phyloP scores from a whole-genome alignment of 768 basidiomycete genomes.

The Russula sp. region DNA sequence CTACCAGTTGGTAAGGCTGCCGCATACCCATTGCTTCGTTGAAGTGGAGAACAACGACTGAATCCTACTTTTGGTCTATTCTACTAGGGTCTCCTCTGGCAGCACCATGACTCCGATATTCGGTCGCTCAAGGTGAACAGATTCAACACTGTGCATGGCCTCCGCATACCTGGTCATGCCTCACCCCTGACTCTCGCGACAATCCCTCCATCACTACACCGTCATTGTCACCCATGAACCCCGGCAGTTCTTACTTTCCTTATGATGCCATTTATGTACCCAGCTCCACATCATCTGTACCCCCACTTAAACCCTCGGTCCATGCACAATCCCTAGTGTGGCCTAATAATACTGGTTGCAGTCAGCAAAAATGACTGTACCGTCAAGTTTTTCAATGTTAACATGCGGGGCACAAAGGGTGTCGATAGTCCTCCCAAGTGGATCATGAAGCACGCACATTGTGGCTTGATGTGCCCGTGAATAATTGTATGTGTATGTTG shows the following conservation, averaged over 20 bases:
- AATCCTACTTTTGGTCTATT: not conserved
- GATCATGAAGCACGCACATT: conserved; percentile 53
- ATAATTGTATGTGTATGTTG: conserved; percentile 74
- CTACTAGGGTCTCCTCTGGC: conserved; percentile 19
- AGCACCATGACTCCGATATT: conserved; percentile 33
- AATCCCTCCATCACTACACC: too few relatives aligned
- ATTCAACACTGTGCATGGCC: conserved; percentile 75
- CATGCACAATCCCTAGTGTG: too few relatives aligned
- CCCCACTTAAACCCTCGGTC: too few relatives aligned
- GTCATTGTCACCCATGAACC: too few relatives aligned
- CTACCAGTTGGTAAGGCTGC: conserved; percentile 6
- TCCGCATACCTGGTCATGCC: too few relatives aligned
- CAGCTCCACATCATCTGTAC: too few relatives aligned
- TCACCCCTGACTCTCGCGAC: too few relatives aligned
- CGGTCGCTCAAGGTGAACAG: conserved; percentile 44
- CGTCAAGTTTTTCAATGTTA: conserved; percentile 77
- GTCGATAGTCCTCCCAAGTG: conserved; percentile 41
- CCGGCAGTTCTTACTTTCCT: too few relatives aligned
- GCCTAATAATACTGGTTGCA: too few relatives aligned
- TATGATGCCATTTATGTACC: too few relatives aligned
- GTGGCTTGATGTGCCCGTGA: conserved; percentile 66
- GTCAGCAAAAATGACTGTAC: conserved; percentile 86
- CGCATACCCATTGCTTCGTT: too few relatives aligned
- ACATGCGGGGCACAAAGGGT: conserved; percentile 43
- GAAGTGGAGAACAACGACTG: not conserved